Evolutionary conservation across 176 grass and related monocot species (phyloP).

Genomic region (Lolium multiflorum): DNA sequence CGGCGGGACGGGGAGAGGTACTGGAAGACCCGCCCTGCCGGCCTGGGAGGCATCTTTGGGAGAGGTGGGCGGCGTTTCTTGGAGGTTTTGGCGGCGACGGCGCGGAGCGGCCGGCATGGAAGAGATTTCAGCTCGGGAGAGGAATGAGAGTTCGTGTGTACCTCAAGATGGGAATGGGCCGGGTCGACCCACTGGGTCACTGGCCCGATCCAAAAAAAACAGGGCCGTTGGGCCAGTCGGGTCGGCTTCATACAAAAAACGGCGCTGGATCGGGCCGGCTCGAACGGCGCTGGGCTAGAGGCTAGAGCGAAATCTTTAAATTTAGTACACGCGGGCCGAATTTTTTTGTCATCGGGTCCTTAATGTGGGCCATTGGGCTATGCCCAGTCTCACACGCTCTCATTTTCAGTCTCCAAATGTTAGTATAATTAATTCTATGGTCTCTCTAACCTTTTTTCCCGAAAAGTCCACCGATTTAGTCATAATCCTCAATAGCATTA

Average conservation of each 20-base stretch:
- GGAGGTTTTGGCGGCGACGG: conserved; percentile 40
- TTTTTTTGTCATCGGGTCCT: not conserved
- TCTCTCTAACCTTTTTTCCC: too few relatives aligned
- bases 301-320: not conserved
- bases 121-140: not conserved
- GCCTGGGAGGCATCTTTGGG: conserved; percentile 42
- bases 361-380: not conserved
- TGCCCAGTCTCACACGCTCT: not conserved
- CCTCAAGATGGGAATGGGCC: too few relatives aligned
- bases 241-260: too few relatives aligned
- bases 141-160: not conserved
- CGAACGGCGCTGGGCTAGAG: not conserved
- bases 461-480: too few relatives aligned
- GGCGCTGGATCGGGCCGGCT: too few relatives aligned
- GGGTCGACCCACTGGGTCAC: too few relatives aligned
- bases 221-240: too few relatives aligned
- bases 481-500: too few relatives aligned
- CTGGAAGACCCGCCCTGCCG: conserved; percentile 34
- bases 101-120: conserved; percentile 16
- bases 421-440: too few relatives aligned
- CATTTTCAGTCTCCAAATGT: not conserved
- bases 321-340: not conserved
- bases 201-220: too few relatives aligned
- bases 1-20: conserved; percentile 36
- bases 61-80: not conserved